These are phyloP conservation scores for Rhododendron vialii DNA, from an alignment of 148 eudicot species.

Conservation along the genomic window DNA sequence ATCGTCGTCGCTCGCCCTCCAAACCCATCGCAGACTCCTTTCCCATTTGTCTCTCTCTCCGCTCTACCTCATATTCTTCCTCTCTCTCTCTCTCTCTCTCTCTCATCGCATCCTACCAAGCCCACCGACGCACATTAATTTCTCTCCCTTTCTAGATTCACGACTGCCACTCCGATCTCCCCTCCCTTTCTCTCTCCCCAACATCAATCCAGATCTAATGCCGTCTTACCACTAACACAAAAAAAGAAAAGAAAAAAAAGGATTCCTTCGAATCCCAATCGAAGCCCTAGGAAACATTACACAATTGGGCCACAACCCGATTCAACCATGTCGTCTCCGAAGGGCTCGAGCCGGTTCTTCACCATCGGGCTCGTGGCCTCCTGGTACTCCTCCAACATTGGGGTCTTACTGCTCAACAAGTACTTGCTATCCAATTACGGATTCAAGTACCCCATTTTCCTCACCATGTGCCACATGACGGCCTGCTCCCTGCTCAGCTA, in stretches of 20 bases:
- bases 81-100: background rate
- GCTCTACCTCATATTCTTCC: too few relatives aligned
- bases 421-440: conserved; percentile 77
- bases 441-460: conserved; percentile 78
- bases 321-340: conserved; percentile 33
- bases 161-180: background rate
- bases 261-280: background rate
- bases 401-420: conserved; percentile 72
- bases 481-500: conserved; percentile 84
- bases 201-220: conserved; percentile 1
- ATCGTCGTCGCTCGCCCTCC: background rate
- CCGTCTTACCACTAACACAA: background rate
- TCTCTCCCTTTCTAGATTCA: conserved; percentile 12
- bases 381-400: conserved; percentile 87
- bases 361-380: conserved; percentile 69
- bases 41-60: background rate
- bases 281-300: background rate
- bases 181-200: background rate
- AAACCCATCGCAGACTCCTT: background rate
- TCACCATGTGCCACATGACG: conserved; percentile 91
- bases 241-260: background rate
- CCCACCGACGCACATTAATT: background rate
- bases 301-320: background rate
- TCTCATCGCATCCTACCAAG: background rate
- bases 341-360: conserved; percentile 43